Base-by-base conservation (phyloP, 306 rosid species). In the Lagenaria siceraria region DNA sequence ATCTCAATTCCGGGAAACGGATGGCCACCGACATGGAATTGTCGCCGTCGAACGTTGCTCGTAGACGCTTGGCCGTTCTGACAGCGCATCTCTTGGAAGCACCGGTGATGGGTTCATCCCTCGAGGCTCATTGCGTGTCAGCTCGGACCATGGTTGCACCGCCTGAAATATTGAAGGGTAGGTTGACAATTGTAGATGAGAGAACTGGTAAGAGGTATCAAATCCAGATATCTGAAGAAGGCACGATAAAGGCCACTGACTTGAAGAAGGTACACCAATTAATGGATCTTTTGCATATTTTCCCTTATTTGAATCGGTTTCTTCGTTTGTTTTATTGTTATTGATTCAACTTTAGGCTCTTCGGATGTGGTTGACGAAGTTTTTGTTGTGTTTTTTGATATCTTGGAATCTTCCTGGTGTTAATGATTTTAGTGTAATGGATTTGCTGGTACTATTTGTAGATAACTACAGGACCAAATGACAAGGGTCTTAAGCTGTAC, bases 401-500 rank as follows among this genome's bases (percentile, higher is more conserved):
- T 21, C 53, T 69, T 22, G 75, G 36, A 69, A 69, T 69, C n/a
- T n/a, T n/a, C n/a, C n/a, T n/a, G n/a, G 22, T 70, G 76, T 71
- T 71, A 49, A 49, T n/a, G n/a, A 49, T 71, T 35, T 55, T 56
- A 75, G 53, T 48, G 22, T 59, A 3, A 33, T 46, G 46, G 13
- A 21, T 11, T 21, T 74, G 31, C 4, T 56, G 12, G n/a, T 31
- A 82, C 65, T 19, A n/a, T 43, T 17, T 80, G 36, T 78, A 92
- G 97, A 87, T 92, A 63, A 86, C 86, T 8, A 84, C 90, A 1
- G 96, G 94, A 77, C 81, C 87, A 78, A 73, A 81, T 82, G 96
- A 92, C 79, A 92, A 90, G 85, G 97, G 97, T 69, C 86, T 92
- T 77, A 92, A 92, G 83, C 82, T 90, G n/a, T 92, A 89, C 79